These are phyloP conservation scores for Omphalotus guepiniiformis DNA, from an alignment of 768 basidiomycete genomes.

Conservation along the genomic window DNA sequence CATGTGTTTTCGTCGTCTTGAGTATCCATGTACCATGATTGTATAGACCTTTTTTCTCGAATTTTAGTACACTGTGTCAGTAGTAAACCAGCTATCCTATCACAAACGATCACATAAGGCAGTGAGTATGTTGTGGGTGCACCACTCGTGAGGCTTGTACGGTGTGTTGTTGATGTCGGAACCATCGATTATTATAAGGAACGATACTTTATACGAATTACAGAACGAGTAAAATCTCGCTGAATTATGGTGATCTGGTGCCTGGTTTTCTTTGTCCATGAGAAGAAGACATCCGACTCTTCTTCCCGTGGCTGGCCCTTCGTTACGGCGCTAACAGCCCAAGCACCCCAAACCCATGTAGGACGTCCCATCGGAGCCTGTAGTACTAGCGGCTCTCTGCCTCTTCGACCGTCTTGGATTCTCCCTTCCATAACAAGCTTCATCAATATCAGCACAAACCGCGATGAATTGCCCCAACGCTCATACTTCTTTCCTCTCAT, in stretches of 20 bases:
- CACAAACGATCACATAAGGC: too few relatives aligned
- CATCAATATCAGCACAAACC: too few relatives aligned
- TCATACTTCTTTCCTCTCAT: neutral
- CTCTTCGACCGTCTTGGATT: slow-evolving; percentile 3
- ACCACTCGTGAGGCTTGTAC: too few relatives aligned
- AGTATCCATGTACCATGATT: too few relatives aligned
- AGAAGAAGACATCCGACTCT: neutral
- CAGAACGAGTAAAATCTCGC: neutral
- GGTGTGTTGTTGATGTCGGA: too few relatives aligned
- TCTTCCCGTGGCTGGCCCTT: neutral
- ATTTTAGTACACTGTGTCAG: too few relatives aligned
- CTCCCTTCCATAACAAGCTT: neutral
- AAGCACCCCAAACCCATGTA: neutral
- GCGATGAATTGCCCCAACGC: neutral
- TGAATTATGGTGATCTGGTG: neutral
- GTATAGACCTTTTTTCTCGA: too few relatives aligned
- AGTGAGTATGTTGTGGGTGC: too few relatives aligned
- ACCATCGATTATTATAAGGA: too few relatives aligned
- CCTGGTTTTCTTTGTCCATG: neutral
- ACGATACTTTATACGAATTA: too few relatives aligned
- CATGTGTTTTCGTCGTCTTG: too few relatives aligned
- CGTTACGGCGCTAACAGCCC: neutral
- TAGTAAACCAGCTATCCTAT: too few relatives aligned
- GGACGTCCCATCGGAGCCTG: neutral
- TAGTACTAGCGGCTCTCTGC: neutral